A percentile compares a stretch with the other conserved stretches of the same genome.
Conservation (phyloP, 805 yeast genomes). For the Wickerhamomyces mucosus region DNA sequence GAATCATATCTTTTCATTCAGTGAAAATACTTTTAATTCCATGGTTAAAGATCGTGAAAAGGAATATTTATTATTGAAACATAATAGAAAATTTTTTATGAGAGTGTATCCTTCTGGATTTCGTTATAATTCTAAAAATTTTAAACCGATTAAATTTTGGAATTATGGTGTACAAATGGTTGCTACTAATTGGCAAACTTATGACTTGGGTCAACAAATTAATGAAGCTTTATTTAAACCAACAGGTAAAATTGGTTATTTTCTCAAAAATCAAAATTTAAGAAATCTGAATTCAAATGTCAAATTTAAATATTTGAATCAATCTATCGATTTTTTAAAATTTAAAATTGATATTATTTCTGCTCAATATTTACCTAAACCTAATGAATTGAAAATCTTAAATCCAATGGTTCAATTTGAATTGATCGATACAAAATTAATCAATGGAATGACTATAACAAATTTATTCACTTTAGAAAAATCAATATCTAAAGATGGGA, state of each 20-base stretch:
- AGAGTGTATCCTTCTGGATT: conserved; percentile 82
- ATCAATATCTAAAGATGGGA: conserved; percentile 1
- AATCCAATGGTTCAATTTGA: conserved; percentile 61
- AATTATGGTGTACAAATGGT: conserved; percentile 84
- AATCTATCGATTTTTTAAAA: conserved; percentile 6
- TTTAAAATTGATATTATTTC: conserved; percentile 48
- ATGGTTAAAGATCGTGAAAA: conserved; percentile 57
- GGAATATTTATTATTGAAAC: conserved; percentile 52
- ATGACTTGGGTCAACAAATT: conserved; percentile 80
- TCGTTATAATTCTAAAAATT: conserved; percentile 71
- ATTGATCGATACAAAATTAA: conserved; percentile 35
- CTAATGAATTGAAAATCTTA: conserved; percentile 39
- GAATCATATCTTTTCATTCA: conserved; percentile 81
- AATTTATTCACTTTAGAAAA: conserved; percentile 3
- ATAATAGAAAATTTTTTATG: conserved; percentile 66
- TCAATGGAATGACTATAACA: conserved; percentile 7
- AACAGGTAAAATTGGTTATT: conserved; percentile 59
- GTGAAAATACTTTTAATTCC: conserved; percentile 57
- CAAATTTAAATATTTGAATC: conserved; percentile 13
- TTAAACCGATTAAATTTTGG: conserved; percentile 77
- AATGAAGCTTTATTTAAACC: conserved; percentile 74
- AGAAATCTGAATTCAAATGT: conserved; percentile 15
- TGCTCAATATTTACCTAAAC: conserved; percentile 78
- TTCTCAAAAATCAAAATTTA: conserved; percentile 56
- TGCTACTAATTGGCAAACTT: conserved; percentile 95